phyloP scores from a whole-genome alignment of 148 eudicot species.

The Bassia scoparia region DNA sequence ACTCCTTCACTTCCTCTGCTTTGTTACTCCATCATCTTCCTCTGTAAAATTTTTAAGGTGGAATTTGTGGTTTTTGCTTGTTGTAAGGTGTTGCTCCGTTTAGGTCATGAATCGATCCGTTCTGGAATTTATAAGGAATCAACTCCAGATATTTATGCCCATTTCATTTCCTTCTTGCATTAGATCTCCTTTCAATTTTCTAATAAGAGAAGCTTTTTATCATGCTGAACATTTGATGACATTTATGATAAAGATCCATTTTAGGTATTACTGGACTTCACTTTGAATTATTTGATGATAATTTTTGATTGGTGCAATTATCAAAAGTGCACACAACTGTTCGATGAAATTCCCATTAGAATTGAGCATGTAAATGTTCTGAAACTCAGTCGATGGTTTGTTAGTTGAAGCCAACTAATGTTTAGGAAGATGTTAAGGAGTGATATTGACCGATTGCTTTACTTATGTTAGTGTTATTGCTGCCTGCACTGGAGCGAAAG shows the following conservation, averaged over 20 bases:
- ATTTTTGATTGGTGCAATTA: neutral
- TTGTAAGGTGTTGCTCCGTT: too few species aligned
- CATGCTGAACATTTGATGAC: neutral
- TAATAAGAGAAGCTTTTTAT: neutral
- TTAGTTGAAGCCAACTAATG: constrained; percentile 23
- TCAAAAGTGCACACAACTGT: constrained; percentile 17
- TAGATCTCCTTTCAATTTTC: neutral
- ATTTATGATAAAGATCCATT: neutral
- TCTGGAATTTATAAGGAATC: too few species aligned
- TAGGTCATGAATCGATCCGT: too few species aligned
- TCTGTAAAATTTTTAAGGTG: too few species aligned
- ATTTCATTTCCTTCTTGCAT: neutral
- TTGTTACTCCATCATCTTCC: too few species aligned
- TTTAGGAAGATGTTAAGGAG: constrained; percentile 38
- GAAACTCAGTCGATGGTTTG: neutral
- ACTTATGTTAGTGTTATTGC: constrained; percentile 40
- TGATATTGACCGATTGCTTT: constrained; percentile 30
- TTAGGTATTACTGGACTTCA: neutral
- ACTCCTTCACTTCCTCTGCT: too few species aligned
- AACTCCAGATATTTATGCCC: neutral
- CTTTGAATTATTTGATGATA: too few species aligned
- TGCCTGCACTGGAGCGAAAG: constrained; percentile 23
- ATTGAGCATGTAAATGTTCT: neutral
- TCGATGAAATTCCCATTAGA: constrained; percentile 26
- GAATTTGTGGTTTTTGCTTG: too few species aligned